These are phyloP conservation scores for Kluyveromyces starmeri DNA, from an alignment of 805 yeast genomes.

Conservation along the genomic window DNA sequence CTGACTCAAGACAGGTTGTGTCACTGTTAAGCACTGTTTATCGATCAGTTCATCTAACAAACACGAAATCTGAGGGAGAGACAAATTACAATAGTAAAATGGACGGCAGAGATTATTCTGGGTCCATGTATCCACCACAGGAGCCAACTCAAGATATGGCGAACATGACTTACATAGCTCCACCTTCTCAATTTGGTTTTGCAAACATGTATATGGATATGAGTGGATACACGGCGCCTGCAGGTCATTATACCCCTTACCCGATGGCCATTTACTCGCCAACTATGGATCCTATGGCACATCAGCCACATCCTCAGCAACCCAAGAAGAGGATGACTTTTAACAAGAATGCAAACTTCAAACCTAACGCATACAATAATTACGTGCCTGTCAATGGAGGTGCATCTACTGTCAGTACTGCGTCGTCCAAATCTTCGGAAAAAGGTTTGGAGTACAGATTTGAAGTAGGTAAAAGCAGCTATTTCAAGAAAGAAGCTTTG, in stretches of 20 bases:
- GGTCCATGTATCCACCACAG: conserved; percentile 5
- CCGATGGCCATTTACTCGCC: conserved; percentile 5
- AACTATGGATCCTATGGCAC: conserved; percentile 3
- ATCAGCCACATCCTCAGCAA: conserved; percentile 3
- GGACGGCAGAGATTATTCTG: conserved; percentile 5
- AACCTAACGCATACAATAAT: conserved; percentile 3
- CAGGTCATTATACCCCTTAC: conserved; percentile 4
- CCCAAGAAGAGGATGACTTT: conserved; percentile 3
- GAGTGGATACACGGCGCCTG: conserved; percentile 4
- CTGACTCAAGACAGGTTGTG: too few relatives aligned
- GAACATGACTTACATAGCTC: conserved; percentile 4
- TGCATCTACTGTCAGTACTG: neutral
- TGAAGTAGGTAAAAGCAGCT: conserved; percentile 8
- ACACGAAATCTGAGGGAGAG: too few relatives aligned
- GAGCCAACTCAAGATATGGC: conserved; percentile 4
- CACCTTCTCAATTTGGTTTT: conserved; percentile 5
- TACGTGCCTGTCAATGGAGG: neutral
- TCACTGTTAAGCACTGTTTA: too few relatives aligned
- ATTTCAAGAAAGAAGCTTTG: conserved; percentile 8
- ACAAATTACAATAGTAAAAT: too few relatives aligned
- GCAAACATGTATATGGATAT: conserved; percentile 6
- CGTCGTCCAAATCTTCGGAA: conserved; percentile 1
- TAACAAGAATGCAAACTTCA: conserved; percentile 5
- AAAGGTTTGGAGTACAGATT: conserved; percentile 8
- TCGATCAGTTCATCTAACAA: too few relatives aligned